Conservation (phyloP, 495 filamentous ascomycete species). For the Aspergillus nidulans region DNA sequence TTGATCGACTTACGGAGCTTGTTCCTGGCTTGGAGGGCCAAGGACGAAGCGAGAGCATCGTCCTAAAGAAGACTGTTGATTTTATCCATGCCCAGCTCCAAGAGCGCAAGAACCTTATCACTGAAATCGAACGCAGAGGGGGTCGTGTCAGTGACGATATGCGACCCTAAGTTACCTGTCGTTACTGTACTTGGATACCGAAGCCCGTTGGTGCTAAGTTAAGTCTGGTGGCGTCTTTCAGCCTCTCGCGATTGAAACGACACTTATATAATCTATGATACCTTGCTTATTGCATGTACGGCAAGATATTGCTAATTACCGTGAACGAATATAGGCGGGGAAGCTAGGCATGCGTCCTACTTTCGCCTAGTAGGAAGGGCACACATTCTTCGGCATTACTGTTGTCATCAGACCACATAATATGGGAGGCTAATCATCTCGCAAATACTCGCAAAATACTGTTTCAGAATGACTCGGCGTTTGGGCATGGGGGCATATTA, state of each 20-base stretch:
- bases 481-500: background rate
- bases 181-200: constrained; percentile 4
- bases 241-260: background rate
- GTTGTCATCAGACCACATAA: background rate
- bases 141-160: constrained; percentile 49
- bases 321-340: background rate
- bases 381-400: background rate
- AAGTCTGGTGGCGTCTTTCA: constrained; percentile 8
- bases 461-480: background rate
- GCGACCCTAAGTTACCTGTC: constrained; percentile 24
- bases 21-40: constrained; percentile 82
- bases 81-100: constrained; percentile 64
- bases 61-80: constrained; percentile 70
- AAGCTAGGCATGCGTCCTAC: background rate
- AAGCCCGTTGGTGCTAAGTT: constrained; percentile 12
- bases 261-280: background rate
- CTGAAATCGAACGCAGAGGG: constrained; percentile 57
- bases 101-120: constrained; percentile 58
- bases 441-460: background rate
- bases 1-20: constrained; percentile 75
- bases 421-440: background rate
- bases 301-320: background rate
- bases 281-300: background rate
- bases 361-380: background rate
- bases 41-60: constrained; percentile 78